Evolutionary conservation across 2,329 filamentous ascomycete genomes (phyloP), one percentile per base, ranked within the genome.

Genomic region (Claviceps monticola): DNA sequence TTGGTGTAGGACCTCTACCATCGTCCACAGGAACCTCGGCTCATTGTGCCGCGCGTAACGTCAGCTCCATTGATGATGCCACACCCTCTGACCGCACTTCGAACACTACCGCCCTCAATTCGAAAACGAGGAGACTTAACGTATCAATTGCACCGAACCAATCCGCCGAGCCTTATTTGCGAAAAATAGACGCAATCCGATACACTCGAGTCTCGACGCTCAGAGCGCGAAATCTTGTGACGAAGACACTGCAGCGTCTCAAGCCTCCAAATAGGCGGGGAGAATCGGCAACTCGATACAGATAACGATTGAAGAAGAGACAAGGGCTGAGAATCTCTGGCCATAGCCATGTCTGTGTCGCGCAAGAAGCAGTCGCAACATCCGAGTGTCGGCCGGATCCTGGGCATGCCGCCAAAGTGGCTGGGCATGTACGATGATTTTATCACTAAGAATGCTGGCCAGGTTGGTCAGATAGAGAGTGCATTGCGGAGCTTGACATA

Each of bases 391-490:
- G 50, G 53, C 2, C 44, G 46, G 36, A 50, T 52, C 17, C 49
- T 54, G 29, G 44, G 47, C 19, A 53, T 50, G 60, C 80, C 83
- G 48, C 75, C 82, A 26, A 75, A 75, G 66, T 86, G 80, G 80
- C 72, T 88, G 50, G 71, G 75, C 57, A 78, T 82, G 70, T 95
- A 95, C 68, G 82, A 83, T 62, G 84, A 93, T 57, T 96, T 97
- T 70, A 91, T 98, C 72, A 86, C 87, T 56, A 93, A 91, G 71
- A 98, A 98, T 67, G 83, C 89, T 55, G 85, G 88, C 62, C 88
- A 94, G 54, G 89, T 98, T 50, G 88, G 88, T 48, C 90, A 95
- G 71, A 91, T 98, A 56, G 93, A 98, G 72, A 94, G 88, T 56
- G 88, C 89, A 14, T 72, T 98, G 63, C 82, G 93, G 41, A 95